Base-by-base conservation (phyloP, 768 basidiomycete genomes). In the Lyophyllum decastes region DNA sequence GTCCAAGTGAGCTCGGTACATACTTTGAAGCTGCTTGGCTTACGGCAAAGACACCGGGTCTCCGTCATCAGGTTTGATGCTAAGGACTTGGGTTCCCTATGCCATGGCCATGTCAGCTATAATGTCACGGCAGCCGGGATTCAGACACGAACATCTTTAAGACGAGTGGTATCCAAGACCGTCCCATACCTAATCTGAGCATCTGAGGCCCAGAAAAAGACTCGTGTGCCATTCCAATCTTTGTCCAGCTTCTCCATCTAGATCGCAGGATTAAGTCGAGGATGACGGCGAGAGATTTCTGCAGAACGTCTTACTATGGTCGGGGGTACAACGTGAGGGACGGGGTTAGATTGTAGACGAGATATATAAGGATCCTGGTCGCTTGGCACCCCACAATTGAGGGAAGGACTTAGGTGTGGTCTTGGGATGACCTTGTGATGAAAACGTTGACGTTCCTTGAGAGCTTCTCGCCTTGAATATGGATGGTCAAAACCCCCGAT, bases 131-230 rank as follows among this genome's bases (percentile, higher is more conserved):
- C 12, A 7, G n/a, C 14, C 33, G 27, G 35, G 6, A 9, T 8
- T 35, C 26, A 9, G 34, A 33, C 38, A 57, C 62, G 33, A 34
- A 68, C 67, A 52, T 68, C 66, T n/a, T 52, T 48, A 40, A 58
- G 54, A 22, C 57, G 56, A 22, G 52, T 59, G 33, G 58, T 34
- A 44, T 60, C 60, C 25, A 66, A 33, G 2, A 70, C 66, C 2
- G 62, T 67, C 19, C 69, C 69, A 55, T 70, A 70, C 38, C 60
- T 58, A 26, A 65, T 57, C 35, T 58, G 60, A 45, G 61, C 55
- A 62, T 60, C 53, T 19, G 63, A 57, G 24, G 64, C 55, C 67
- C 67, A 70, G 57, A 64, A 67, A 60, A 64, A 66, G 50, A 70
- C 67, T 41, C 63, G 59, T 26, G 44, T 58, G 17, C 67, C 69